Base-by-base conservation (phyloP, 495 filamentous ascomycete genomes). In the Tuber aestivum region DNA sequence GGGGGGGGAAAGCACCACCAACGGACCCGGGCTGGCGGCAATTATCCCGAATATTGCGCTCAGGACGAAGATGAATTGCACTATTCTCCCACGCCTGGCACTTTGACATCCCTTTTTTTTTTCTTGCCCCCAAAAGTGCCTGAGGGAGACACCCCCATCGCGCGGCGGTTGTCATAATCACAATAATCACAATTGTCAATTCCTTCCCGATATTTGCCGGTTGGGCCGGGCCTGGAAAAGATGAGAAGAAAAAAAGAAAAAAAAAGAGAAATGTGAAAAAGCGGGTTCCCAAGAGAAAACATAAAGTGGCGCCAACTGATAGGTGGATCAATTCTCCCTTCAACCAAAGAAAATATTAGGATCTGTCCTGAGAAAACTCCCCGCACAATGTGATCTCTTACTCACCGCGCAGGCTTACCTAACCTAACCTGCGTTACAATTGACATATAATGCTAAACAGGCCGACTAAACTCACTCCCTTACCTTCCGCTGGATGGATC, bases 251-350 rank as follows among this genome's bases (percentile, higher is more conserved):
- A 61, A 61, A n/a, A 27, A 23, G n/a, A 56, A 2, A 56, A 27
- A 56, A 50, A 50, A 23, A 50, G 50, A 32, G n/a, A 61, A 61
- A 65, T 20, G 56, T 35, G 27, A 35, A 65, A 56, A 35, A 35
- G 56, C 16, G 56, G 56, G 27, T 35, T 35, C 35, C 56, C 56
- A 32, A 65, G 50, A 61, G 50, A 65, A 65, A 65, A 35, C 27
- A 65, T 65, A 65, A 35, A 65, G 56, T 65, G 56, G 56, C 56
- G 27, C 32, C 27, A 65, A 65, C 14, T 65, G 56, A 65, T 65
- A 65, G 56, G 56, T 35, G 32, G 56, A 65, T 65, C 56, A 65
- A 65, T 65, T 20, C 27, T 65, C 56, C 56, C 27, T 65, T 16
- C 56, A 65, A 65, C 56, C 56, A 65, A 65, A 18, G 56, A 27